These are phyloP conservation scores for Penicillium psychrofluorescens DNA, from an alignment of 495 filamentous ascomycete species.

Conservation along the genomic window DNA sequence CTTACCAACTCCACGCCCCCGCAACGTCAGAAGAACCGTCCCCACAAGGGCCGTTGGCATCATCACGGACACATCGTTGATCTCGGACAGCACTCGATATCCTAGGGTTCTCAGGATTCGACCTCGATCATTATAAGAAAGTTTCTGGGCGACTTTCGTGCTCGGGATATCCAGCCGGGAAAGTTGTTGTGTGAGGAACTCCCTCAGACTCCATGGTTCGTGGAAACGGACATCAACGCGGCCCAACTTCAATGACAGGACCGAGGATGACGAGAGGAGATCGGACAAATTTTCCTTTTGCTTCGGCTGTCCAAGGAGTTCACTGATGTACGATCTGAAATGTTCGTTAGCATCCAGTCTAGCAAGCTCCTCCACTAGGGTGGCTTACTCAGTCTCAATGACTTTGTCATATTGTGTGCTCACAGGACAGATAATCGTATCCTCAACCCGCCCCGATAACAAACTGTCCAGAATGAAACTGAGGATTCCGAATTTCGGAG, in stretches of 20 bases:
- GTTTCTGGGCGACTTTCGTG: slow-evolving; percentile 28
- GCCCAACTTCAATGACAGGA: slow-evolving; percentile 81
- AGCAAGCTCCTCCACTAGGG: background rate
- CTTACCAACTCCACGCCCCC: slow-evolving; percentile 87
- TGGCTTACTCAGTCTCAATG: slow-evolving; percentile 77
- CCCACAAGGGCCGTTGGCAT: slow-evolving; percentile 97
- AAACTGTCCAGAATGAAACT: slow-evolving; percentile 87
- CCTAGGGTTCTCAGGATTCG: slow-evolving; percentile 76
- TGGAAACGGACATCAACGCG: slow-evolving; percentile 94
- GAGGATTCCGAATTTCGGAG: slow-evolving; percentile 94
- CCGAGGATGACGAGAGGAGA: slow-evolving; percentile 80
- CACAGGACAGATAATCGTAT: slow-evolving; percentile 88
- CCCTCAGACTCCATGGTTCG: slow-evolving; percentile 82
- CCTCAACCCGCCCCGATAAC: slow-evolving; percentile 77
- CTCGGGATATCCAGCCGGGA: slow-evolving; percentile 31
- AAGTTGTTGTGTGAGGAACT: slow-evolving; percentile 71
- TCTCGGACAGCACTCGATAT: slow-evolving; percentile 85
- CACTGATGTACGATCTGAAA: slow-evolving; percentile 73
- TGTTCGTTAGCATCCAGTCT: slow-evolving; percentile 4
- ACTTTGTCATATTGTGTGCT: slow-evolving; percentile 98
- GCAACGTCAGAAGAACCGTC: slow-evolving; percentile 83
- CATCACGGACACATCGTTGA: slow-evolving; percentile 91
- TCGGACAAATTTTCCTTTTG: slow-evolving; percentile 87
- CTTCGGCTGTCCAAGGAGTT: slow-evolving; percentile 89
- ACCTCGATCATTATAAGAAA: slow-evolving; percentile 41